Evolutionary conservation across 1,284 basidiomycete genomes (phyloP).

Genomic region (Trichosporon sp.): DNA sequence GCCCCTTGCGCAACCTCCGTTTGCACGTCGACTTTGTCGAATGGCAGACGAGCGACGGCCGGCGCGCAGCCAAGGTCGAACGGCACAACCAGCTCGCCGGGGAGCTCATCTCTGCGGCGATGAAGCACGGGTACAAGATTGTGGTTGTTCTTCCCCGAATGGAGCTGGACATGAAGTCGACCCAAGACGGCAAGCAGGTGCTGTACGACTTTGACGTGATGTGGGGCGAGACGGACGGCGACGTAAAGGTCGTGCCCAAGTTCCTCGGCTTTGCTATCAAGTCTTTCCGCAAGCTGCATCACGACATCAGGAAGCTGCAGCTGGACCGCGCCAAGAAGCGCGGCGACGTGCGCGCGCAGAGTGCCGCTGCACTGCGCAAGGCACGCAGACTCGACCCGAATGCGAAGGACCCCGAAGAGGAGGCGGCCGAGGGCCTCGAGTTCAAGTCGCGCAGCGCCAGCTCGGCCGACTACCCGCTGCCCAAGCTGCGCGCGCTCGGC

Average conservation of each 20-base stretch:
- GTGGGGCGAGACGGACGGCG: slow-evolving; percentile 42
- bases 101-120: slow-evolving; percentile 30
- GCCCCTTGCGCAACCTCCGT: slow-evolving; percentile 32
- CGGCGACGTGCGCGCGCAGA: slow-evolving; percentile 19
- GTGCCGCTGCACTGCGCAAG: slow-evolving; percentile 1
- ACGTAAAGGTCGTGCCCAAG: slow-evolving; percentile 40
- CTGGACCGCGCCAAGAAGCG: slow-evolving; percentile 31
- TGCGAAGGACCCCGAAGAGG: slow-evolving; percentile 2
- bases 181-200: slow-evolving; percentile 23
- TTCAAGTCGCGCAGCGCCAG: slow-evolving; percentile 23
- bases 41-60: slow-evolving; percentile 39
- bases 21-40: slow-evolving; percentile 30
- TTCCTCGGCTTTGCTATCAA: slow-evolving; percentile 38
- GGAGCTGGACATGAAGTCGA: slow-evolving; percentile 41
- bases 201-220: slow-evolving; percentile 43
- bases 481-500: slow-evolving; percentile 73
- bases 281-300: slow-evolving; percentile 35
- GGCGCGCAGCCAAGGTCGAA: slow-evolving; percentile 22
- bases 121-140: slow-evolving; percentile 24
- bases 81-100: slow-evolving; percentile 23
- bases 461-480: slow-evolving; percentile 32
- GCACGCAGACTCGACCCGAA: slow-evolving; percentile 1
- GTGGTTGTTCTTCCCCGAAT: slow-evolving; percentile 38
- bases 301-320: slow-evolving; percentile 38
- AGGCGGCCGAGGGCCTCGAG: slow-evolving; percentile 9